phyloP scores from a whole-genome alignment of 2,329 filamentous ascomycete genomes.

The Aspergillus nomiae region DNA sequence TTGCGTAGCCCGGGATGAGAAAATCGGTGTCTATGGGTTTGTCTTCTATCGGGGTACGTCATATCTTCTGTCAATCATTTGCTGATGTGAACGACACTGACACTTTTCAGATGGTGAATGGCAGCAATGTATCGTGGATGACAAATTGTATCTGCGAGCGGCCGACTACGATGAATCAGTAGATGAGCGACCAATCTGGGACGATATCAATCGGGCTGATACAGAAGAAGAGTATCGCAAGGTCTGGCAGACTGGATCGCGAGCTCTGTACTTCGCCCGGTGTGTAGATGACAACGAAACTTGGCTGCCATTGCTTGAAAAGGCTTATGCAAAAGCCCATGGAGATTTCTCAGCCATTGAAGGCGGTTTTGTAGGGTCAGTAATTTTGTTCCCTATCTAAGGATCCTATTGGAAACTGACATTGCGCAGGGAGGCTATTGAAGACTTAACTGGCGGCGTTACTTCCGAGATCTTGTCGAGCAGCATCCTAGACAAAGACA shows the following conservation, averaged over 20 bases:
- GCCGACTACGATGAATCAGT: conserved; percentile 80
- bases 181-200: conserved; percentile 71
- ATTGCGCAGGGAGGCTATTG: conserved; percentile 53
- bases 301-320: conserved; percentile 78
- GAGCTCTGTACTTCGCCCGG: conserved; percentile 76
- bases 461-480: conserved; percentile 49
- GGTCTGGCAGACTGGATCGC: conserved; percentile 72
- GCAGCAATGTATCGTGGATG: conserved; percentile 89
- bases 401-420: not conserved
- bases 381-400: not conserved
- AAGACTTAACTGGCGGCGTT: conserved; percentile 59
- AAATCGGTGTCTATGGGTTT: conserved; percentile 80
- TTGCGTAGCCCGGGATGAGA: conserved; percentile 72
- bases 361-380: conserved; percentile 68
- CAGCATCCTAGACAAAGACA: conserved; percentile 65
- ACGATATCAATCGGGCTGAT: conserved; percentile 73
- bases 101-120: conserved; percentile 71
- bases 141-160: conserved; percentile 82
- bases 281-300: conserved; percentile 77
- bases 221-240: conserved; percentile 71
- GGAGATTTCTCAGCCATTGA: conserved; percentile 76
- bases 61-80: not conserved
- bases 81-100: not conserved
- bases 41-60: conserved; percentile 70
- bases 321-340: conserved; percentile 82